phyloP scores from a whole-genome alignment of 2,329 filamentous ascomycete species.

The Talaromyces sp. region DNA sequence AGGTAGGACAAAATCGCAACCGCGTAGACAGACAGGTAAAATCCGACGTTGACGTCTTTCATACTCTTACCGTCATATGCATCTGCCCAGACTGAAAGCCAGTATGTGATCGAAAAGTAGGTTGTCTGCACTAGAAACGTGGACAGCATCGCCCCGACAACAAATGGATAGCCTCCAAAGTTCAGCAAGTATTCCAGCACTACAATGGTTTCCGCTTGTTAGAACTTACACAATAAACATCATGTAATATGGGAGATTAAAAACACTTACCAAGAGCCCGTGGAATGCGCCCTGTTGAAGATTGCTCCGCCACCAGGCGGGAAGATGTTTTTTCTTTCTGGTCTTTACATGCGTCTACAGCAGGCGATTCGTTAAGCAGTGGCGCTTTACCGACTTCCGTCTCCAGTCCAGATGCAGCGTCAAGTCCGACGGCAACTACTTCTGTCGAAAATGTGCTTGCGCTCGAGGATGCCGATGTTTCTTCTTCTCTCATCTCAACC shows the following conservation, averaged over 20 bases:
- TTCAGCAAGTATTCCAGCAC: constrained; percentile 20
- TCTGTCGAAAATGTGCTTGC: constrained; percentile 5
- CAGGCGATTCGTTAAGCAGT: background rate
- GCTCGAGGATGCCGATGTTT: background rate
- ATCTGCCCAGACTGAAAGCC: constrained; percentile 24
- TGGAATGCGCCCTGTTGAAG: constrained; percentile 18
- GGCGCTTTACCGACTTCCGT: background rate
- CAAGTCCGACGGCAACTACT: background rate
- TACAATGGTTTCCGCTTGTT: background rate
- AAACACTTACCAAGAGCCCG: constrained; percentile 18
- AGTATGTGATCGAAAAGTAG: constrained; percentile 24
- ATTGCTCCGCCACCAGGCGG: constrained; percentile 17
- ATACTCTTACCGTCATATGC: constrained; percentile 12
- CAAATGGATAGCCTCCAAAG: constrained; percentile 20
- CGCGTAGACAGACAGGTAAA: constrained; percentile 51
- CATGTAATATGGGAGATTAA: constrained; percentile 1
- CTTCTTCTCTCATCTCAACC: constrained; percentile 10
- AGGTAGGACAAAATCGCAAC: constrained; percentile 36
- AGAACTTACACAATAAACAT: background rate
- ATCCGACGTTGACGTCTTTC: constrained; percentile 20
- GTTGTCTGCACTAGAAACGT: constrained; percentile 19
- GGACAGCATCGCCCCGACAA: constrained; percentile 15
- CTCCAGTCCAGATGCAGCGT: background rate
- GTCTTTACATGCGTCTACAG: background rate
- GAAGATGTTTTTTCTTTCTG: constrained; percentile 7